Conservation (phyloP, 1,139 yeast species). For the Hyphopichia wangnamkhiaoensis region DNA sequence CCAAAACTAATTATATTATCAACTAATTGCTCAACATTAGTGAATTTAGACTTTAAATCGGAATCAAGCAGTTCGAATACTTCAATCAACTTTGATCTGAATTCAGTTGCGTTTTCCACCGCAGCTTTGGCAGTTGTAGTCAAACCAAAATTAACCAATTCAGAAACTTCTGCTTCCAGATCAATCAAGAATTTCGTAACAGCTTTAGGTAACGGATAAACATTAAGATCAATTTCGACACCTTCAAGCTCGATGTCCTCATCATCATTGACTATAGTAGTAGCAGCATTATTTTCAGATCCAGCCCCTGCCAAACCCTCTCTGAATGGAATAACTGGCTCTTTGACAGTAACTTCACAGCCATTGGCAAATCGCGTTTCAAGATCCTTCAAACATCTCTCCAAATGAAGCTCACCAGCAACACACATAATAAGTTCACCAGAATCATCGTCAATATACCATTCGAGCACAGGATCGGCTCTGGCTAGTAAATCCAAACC, state of each 20-base stretch:
- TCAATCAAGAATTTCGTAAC: constrained; percentile 52
- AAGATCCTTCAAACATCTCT: constrained; percentile 85
- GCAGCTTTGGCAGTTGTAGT: constrained; percentile 14
- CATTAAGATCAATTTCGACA: constrained; percentile 51
- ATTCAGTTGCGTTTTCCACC: constrained; percentile 10
- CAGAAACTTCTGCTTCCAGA: constrained; percentile 39
- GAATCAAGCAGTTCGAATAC: constrained; percentile 24
- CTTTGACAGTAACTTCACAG: constrained; percentile 80
- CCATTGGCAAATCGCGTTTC: constrained; percentile 87
- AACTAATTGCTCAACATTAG: constrained; percentile 25
- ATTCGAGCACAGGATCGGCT: constrained; percentile 93
- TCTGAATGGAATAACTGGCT: constrained; percentile 92
- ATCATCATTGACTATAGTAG: constrained; percentile 16
- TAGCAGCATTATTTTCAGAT: constrained; percentile 11
- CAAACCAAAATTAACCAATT: constrained; percentile 20
- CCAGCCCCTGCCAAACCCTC: constrained; percentile 65
- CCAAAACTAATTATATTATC: constrained; percentile 69
- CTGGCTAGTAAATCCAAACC: constrained; percentile 80
- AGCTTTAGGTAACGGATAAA: constrained; percentile 57
- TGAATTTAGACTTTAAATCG: constrained; percentile 19
- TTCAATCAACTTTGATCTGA: constrained; percentile 33
- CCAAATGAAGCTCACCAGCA: constrained; percentile 95
- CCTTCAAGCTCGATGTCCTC: constrained; percentile 43
- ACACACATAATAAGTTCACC: constrained; percentile 92
- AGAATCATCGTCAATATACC: constrained; percentile 74